Conservation (phyloP, 2,329 filamentous ascomycete genomes). For the Penicillium sp. region DNA sequence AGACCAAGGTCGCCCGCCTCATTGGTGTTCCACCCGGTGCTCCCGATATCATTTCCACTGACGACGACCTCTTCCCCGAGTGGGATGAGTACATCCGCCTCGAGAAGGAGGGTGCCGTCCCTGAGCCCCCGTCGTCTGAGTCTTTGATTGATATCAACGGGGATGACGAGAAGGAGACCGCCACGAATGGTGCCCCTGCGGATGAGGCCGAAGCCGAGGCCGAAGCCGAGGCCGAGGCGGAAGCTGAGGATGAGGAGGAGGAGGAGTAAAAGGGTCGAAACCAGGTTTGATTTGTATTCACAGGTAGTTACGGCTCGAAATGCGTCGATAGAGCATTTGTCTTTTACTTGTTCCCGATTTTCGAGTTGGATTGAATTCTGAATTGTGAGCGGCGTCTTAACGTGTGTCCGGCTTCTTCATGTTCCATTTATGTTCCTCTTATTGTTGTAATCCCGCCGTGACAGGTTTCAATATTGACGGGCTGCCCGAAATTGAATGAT, state of each 20-base stretch:
- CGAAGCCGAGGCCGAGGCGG: slow-evolving; percentile 15
- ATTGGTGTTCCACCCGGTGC: slow-evolving; percentile 81
- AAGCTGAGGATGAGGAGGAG: slow-evolving; percentile 16
- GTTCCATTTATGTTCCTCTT: slow-evolving; percentile 10
- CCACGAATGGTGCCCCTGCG: slow-evolving; percentile 38
- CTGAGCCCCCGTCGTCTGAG: slow-evolving; percentile 41
- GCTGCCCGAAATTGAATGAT: slow-evolving; percentile 19
- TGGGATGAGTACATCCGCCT: slow-evolving; percentile 89
- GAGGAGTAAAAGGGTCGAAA: slow-evolving; percentile 23
- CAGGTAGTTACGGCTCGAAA: slow-evolving; percentile 13
- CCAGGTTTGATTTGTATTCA: slow-evolving; percentile 20
- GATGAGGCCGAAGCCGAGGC: slow-evolving; percentile 32
- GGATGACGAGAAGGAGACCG: slow-evolving; percentile 34
- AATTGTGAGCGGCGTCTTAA: slow-evolving; percentile 33
- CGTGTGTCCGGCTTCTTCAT: slow-evolving; percentile 23
- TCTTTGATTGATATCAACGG: slow-evolving; percentile 47
- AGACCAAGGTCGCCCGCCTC: slow-evolving; percentile 78
- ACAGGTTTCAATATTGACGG: slow-evolving; percentile 15
- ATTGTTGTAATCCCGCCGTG: slow-evolving; percentile 22
- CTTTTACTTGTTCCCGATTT: slow-evolving; percentile 21
- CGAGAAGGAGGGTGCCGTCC: slow-evolving; percentile 68
- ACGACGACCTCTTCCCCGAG: slow-evolving; percentile 87
- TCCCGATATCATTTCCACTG: slow-evolving; percentile 49
- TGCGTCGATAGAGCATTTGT: slow-evolving; percentile 28
- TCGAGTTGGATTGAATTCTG: slow-evolving; percentile 23